phyloP scores from a whole-genome alignment of 306 rosid species.

The Quercus alba region DNA sequence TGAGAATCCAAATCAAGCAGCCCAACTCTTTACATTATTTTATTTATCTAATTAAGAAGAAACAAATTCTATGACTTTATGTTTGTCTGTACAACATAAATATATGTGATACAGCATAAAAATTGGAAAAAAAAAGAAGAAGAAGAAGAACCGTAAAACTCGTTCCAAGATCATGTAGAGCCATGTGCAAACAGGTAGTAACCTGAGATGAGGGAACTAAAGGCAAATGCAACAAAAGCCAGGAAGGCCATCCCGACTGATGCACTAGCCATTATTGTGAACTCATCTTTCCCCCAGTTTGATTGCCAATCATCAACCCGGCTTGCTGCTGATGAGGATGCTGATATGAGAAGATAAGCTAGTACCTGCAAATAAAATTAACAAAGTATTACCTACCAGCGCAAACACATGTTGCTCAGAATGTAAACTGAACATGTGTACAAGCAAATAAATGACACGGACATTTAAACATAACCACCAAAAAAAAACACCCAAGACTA shows the following conservation, averaged over 20 bases:
- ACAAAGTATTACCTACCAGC: background rate
- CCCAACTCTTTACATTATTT: background rate
- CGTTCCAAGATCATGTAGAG: conserved; percentile 27
- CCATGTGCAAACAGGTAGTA: conserved; percentile 62
- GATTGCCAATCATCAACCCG: conserved; percentile 93
- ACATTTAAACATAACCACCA: background rate
- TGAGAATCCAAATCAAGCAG: background rate
- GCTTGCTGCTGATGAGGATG: conserved; percentile 93
- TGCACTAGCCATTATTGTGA: conserved; percentile 91
- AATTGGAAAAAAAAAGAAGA: background rate
- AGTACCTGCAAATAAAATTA: conserved; percentile 46
- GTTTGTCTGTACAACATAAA: background rate
- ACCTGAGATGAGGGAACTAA: conserved; percentile 88
- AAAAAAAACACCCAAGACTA: background rate
- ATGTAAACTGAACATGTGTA: background rate
- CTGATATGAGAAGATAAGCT: conserved; percentile 90
- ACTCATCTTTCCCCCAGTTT: conserved; percentile 97
- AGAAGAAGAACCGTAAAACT: background rate
- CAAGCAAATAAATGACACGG: background rate
- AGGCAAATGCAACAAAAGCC: conserved; percentile 82
- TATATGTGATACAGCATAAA: background rate
- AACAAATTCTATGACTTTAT: background rate
- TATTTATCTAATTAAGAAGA: background rate
- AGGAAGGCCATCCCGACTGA: conserved; percentile 79
- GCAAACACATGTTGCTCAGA: background rate